phyloP scores from a whole-genome alignment of 768 basidiomycete genomes.

The Mycena capillaripes region DNA sequence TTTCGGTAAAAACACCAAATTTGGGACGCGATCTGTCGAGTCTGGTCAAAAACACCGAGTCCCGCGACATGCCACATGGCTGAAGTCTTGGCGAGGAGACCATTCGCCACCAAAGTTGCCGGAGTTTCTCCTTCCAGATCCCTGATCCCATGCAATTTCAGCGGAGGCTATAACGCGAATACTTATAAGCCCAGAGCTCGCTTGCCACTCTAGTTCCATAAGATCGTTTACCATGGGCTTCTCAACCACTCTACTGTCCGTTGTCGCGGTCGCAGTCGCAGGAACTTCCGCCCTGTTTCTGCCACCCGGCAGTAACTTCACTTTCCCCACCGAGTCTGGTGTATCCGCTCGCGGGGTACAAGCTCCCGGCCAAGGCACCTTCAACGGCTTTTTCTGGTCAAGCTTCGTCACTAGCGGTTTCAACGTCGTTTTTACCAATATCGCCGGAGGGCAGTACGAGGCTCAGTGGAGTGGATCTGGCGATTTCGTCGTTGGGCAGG shows the following conservation, averaged over 20 bases:
- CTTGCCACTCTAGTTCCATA: background rate
- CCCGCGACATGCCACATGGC: too few species aligned
- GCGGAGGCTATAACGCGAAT: background rate
- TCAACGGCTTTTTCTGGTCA: slow-evolving; percentile 31
- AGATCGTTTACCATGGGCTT: slow-evolving; percentile 18
- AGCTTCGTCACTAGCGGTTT: slow-evolving; percentile 22
- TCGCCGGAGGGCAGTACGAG: slow-evolving; percentile 31
- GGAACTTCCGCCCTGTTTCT: slow-evolving; percentile 27
- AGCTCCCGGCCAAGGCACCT: slow-evolving; percentile 26
- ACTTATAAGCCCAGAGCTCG: background rate
- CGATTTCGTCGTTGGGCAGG: slow-evolving; percentile 36
- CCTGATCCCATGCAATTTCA: background rate
- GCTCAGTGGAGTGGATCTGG: slow-evolving; percentile 30
- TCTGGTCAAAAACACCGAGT: too few species aligned
- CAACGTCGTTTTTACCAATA: slow-evolving; percentile 27
- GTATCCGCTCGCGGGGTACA: slow-evolving; percentile 27
- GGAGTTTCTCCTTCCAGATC: slow-evolving; percentile 17
- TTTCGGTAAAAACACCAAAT: too few species aligned
- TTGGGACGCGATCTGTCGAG: too few species aligned
- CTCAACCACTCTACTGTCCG: slow-evolving; percentile 28
- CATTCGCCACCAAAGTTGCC: slow-evolving; percentile 33
- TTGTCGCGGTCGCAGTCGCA: slow-evolving; percentile 15
- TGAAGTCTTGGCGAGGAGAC: background rate
- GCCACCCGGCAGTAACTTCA: slow-evolving; percentile 8
- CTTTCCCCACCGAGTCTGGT: slow-evolving; percentile 1